Conservation (phyloP, 768 basidiomycete genomes). For the Asterophora parasitica region DNA sequence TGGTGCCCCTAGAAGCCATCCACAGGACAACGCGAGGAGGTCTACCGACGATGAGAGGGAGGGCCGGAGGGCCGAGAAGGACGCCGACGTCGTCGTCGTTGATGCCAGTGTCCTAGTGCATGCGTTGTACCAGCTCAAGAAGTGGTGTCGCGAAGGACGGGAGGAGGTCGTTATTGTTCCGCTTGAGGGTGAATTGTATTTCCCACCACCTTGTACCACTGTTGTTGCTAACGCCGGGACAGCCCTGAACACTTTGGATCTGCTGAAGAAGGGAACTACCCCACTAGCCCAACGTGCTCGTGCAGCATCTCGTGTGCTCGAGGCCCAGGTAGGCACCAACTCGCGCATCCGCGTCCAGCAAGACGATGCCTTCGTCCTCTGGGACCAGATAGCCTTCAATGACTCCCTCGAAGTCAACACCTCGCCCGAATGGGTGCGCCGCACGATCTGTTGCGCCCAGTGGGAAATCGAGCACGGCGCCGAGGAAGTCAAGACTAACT, state of each 20-base stretch:
- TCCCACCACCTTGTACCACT: no score
- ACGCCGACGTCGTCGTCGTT: conserved; percentile 72
- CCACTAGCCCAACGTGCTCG: conserved; percentile 79
- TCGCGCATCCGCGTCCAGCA: conserved; percentile 76
- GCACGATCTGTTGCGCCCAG: conserved; percentile 76
- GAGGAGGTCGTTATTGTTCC: conserved; percentile 80
- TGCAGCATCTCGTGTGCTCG: conserved; percentile 82
- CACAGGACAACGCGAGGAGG: conserved; percentile 19
- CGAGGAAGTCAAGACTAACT: conserved; percentile 10
- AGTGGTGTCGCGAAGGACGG: conserved; percentile 74
- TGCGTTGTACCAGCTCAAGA: conserved; percentile 72
- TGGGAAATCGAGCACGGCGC: conserved; percentile 64
- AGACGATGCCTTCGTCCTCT: conserved; percentile 77
- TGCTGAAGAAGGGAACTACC: conserved; percentile 87
- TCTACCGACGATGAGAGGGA: conserved; percentile 27
- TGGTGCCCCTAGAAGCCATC: conserved; percentile 9
- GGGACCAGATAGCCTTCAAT: conserved; percentile 66
- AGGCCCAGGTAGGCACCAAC: conserved; percentile 81
- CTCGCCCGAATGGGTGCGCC: conserved; percentile 81
- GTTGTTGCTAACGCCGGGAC: conserved; percentile 4
- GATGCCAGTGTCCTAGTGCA: conserved; percentile 83
- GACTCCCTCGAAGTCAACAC: conserved; percentile 22
- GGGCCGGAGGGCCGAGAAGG: conserved; percentile 35
- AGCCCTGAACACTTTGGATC: conserved; percentile 89
- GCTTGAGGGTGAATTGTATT: conserved; percentile 62